Percentiles rank a stretch among this genome's conserved stretches.
phyloP scores from a whole-genome alignment of 306 rosid species.

The Ochetophila trinervis region DNA sequence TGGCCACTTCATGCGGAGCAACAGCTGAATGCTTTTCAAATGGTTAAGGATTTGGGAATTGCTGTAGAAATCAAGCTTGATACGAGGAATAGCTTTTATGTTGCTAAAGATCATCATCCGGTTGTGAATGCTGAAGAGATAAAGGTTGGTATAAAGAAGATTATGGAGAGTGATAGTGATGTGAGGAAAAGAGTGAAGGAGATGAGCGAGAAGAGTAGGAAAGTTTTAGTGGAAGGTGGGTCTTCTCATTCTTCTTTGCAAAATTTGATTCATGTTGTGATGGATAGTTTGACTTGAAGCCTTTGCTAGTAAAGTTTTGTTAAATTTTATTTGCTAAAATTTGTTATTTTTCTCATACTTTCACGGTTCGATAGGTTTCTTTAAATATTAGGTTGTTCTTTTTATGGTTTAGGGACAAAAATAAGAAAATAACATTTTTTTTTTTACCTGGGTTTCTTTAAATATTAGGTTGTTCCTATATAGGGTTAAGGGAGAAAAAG shows the following conservation, averaged over 20 bases:
- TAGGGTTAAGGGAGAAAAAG: too few species aligned
- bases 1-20: slow-evolving; percentile 34
- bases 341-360: too few species aligned
- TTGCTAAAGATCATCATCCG: background rate
- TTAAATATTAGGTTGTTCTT: too few species aligned
- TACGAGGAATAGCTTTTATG: background rate
- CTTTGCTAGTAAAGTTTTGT: background rate
- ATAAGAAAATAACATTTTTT: too few species aligned
- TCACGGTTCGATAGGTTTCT: too few species aligned
- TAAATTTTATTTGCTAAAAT: too few species aligned
- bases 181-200: slow-evolving; percentile 13
- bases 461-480: too few species aligned
- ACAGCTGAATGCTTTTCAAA: slow-evolving; percentile 11
- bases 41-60: slow-evolving; percentile 18
- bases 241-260: slow-evolving; percentile 11
- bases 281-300: background rate
- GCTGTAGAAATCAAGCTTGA: slow-evolving; percentile 16
- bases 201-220: slow-evolving; percentile 12
- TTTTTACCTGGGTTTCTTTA: too few species aligned
- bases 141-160: slow-evolving; percentile 12
- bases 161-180: slow-evolving; percentile 5
- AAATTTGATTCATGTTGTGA: background rate
- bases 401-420: too few species aligned
- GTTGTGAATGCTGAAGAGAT: slow-evolving; percentile 7
- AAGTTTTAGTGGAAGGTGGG: slow-evolving; percentile 17